A percentile compares a stretch with the other conserved stretches of the same genome.
Conservation (phyloP, 208 protist species). For the Acanthamoeba lugdunensis region DNA sequence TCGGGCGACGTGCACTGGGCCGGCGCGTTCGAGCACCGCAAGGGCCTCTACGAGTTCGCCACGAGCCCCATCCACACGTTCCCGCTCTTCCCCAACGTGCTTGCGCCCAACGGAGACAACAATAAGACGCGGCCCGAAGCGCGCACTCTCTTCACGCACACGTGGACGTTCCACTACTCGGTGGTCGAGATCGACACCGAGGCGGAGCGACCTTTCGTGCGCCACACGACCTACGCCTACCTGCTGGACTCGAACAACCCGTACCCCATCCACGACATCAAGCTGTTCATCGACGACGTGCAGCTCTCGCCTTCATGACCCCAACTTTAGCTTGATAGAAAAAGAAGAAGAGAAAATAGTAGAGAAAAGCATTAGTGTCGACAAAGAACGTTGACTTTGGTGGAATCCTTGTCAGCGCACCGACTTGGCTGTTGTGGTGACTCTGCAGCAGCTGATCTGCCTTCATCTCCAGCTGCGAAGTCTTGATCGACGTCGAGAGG, state of each 20-base stretch:
- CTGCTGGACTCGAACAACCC: background rate
- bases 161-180: constrained; percentile 36
- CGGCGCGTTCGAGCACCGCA: background rate
- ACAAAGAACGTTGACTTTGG: constrained; percentile 1
- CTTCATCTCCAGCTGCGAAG: constrained; percentile 1
- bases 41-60: background rate
- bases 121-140: background rate
- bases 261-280: background rate
- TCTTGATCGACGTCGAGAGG: background rate
- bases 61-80: constrained; percentile 33
- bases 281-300: background rate
- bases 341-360: background rate
- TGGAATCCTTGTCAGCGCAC: constrained; percentile 25
- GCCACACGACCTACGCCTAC: constrained; percentile 8
- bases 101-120: background rate
- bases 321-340: too few species aligned
- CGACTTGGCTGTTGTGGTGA: background rate
- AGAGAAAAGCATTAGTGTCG: background rate
- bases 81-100: constrained; percentile 1
- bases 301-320: background rate
- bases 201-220: background rate
- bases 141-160: constrained; percentile 11
- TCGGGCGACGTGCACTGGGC: constrained; percentile 23
- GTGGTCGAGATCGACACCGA: constrained; percentile 23
- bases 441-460: background rate